Evolutionary conservation across 306 rosid genomes (phyloP).

Genomic region (Trichosanthes cucumerina): DNA sequence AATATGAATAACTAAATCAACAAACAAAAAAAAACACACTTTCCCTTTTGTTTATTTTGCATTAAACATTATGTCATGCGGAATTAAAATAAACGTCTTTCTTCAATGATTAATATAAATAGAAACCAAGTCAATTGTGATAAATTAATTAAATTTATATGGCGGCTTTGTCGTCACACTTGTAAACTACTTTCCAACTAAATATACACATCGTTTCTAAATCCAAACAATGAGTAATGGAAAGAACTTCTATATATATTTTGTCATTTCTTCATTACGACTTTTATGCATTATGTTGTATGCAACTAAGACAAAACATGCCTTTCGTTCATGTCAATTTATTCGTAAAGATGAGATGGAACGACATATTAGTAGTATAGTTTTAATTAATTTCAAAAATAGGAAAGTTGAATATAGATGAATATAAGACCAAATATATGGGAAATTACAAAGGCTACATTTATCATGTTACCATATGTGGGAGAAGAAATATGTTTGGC

Average conservation of each 20-base stretch:
- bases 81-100: too few species aligned
- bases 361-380: not conserved
- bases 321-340: not conserved
- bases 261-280: too few species aligned
- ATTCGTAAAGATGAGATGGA: not conserved
- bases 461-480: not conserved
- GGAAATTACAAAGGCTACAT: too few species aligned
- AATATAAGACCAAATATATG: too few species aligned
- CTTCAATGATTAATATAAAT: too few species aligned
- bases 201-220: not conserved
- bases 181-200: not conserved
- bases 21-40: too few species aligned
- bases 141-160: not conserved
- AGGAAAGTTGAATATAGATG: too few species aligned
- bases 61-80: too few species aligned
- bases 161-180: not conserved
- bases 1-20: too few species aligned
- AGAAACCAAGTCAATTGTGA: not conserved
- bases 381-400: too few species aligned
- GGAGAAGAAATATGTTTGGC: not conserved
- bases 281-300: not conserved
- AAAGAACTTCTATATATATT: too few species aligned
- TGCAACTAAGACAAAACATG: not conserved
- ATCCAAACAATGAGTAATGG: not conserved
- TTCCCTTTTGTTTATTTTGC: too few species aligned